Percentiles rank a stretch among this genome's conserved stretches.
phyloP scores from a whole-genome alignment of 2,329 filamentous ascomycete genomes.

The Akanthomyces lecanii region DNA sequence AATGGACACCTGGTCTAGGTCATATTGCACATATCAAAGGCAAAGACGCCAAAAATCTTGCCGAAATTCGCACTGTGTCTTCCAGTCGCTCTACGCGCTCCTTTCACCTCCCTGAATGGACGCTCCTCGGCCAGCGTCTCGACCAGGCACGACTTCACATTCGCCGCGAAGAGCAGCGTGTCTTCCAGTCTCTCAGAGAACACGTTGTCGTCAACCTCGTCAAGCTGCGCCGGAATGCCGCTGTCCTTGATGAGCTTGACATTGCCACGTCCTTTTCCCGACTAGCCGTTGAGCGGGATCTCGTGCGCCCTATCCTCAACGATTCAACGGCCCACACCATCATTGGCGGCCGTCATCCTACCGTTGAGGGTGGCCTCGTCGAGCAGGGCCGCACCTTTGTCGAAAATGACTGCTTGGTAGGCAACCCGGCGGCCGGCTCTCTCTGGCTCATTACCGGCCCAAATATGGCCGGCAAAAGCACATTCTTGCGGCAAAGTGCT shows the following conservation, averaged over 20 bases:
- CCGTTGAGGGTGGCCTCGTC: constrained; percentile 77
- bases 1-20: constrained; percentile 81
- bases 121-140: constrained; percentile 69
- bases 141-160: constrained; percentile 76
- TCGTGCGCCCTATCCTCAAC: constrained; percentile 71
- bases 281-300: constrained; percentile 68
- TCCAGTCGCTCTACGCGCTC: constrained; percentile 80
- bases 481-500: constrained; percentile 92
- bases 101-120: constrained; percentile 83
- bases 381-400: constrained; percentile 79
- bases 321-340: constrained; percentile 65
- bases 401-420: constrained; percentile 79
- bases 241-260: constrained; percentile 90
- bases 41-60: constrained; percentile 54
- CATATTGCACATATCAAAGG: constrained; percentile 90
- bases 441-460: constrained; percentile 71
- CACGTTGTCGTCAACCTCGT: constrained; percentile 78
- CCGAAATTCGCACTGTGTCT: constrained; percentile 49
- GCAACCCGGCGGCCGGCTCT: constrained; percentile 59
- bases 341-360: constrained; percentile 83
- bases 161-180: constrained; percentile 74
- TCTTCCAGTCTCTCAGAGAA: constrained; percentile 71
- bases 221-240: constrained; percentile 80
- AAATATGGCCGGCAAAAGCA: constrained; percentile 99
- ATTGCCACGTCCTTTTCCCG: constrained; percentile 80